Evolutionary conservation across 2,329 filamentous ascomycete genomes (phyloP).

Genomic region (Cercospora sesami): DNA sequence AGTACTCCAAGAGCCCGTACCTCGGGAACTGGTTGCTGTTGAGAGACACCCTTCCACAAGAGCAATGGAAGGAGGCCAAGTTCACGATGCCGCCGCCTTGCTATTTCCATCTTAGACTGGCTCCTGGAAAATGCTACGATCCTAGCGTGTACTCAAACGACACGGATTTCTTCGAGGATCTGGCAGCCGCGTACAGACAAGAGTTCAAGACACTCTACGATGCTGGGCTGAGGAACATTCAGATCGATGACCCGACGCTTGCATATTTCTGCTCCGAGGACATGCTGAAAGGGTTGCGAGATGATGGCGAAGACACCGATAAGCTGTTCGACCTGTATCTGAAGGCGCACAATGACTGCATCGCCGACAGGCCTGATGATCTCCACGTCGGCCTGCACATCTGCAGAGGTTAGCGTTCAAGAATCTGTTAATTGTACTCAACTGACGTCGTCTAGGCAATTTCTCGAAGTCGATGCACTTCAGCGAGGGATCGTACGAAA

Average conservation of each 20-base stretch:
- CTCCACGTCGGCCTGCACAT: slow-evolving; percentile 44
- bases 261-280: slow-evolving; percentile 43
- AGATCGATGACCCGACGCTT: slow-evolving; percentile 44
- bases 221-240: slow-evolving; percentile 40
- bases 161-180: slow-evolving; percentile 41
- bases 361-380: slow-evolving; percentile 38
- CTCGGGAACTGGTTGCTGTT: slow-evolving; percentile 42
- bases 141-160: slow-evolving; percentile 39
- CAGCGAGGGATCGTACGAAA: slow-evolving; percentile 42
- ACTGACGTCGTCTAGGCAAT: slow-evolving; percentile 33
- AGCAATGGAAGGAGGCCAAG: slow-evolving; percentile 41
- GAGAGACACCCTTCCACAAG: slow-evolving; percentile 35
- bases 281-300: slow-evolving; percentile 39
- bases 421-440: not conserved
- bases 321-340: slow-evolving; percentile 41
- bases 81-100: slow-evolving; percentile 44
- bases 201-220: slow-evolving; percentile 41
- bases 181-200: slow-evolving; percentile 39
- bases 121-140: slow-evolving; percentile 40
- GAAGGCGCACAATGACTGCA: slow-evolving; percentile 42
- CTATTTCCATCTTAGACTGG: slow-evolving; percentile 42
- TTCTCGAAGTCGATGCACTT: slow-evolving; percentile 44
- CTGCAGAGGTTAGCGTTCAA: slow-evolving; percentile 37
- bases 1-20: slow-evolving; percentile 39
- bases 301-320: slow-evolving; percentile 42